Percentiles rank a stretch among this genome's conserved stretches.
Evolutionary conservation across 257 asterid genomes (phyloP).

Genomic region (Pogostemon cablin): DNA sequence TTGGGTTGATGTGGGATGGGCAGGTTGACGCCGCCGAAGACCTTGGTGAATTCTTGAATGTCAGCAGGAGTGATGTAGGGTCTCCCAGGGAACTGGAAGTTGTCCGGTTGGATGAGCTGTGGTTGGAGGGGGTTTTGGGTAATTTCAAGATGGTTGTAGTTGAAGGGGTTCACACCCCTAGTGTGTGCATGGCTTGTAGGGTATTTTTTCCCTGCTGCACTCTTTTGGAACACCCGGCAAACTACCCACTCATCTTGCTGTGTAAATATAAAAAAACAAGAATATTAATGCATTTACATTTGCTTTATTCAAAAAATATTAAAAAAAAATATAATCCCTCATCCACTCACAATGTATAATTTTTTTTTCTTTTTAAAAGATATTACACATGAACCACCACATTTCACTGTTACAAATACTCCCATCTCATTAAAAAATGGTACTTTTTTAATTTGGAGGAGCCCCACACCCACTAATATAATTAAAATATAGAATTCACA

Average conservation of each 20-base stretch:
- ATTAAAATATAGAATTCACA: too few species aligned
- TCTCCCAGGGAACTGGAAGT: slow-evolving; percentile 52
- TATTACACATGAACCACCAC: too few species aligned
- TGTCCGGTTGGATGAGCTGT: slow-evolving; percentile 51
- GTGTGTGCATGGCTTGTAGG: slow-evolving; percentile 50
- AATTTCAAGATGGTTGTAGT: slow-evolving; percentile 48
- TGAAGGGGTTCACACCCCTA: slow-evolving; percentile 49
- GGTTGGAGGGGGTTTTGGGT: slow-evolving; percentile 47
- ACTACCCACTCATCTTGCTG: slow-evolving; percentile 99
- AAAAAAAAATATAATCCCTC: too few species aligned
- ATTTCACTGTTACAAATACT: too few species aligned
- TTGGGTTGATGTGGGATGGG: slow-evolving; percentile 53
- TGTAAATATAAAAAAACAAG: background rate
- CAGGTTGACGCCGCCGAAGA: slow-evolving; percentile 39
- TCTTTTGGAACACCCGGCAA: slow-evolving; percentile 89
- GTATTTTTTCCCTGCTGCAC: slow-evolving; percentile 65
- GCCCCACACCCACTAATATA: too few species aligned
- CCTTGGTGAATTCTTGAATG: slow-evolving; percentile 58
- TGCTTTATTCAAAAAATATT: too few species aligned
- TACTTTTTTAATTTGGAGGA: too few species aligned
- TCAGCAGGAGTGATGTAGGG: slow-evolving; percentile 59
- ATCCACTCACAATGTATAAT: too few species aligned
- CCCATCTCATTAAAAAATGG: too few species aligned
- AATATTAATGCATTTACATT: too few species aligned
- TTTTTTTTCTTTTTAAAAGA: too few species aligned